phyloP scores from a whole-genome alignment of 1,284 basidiomycete genomes.

The Cutaneotrichosporon cavernicola region DNA sequence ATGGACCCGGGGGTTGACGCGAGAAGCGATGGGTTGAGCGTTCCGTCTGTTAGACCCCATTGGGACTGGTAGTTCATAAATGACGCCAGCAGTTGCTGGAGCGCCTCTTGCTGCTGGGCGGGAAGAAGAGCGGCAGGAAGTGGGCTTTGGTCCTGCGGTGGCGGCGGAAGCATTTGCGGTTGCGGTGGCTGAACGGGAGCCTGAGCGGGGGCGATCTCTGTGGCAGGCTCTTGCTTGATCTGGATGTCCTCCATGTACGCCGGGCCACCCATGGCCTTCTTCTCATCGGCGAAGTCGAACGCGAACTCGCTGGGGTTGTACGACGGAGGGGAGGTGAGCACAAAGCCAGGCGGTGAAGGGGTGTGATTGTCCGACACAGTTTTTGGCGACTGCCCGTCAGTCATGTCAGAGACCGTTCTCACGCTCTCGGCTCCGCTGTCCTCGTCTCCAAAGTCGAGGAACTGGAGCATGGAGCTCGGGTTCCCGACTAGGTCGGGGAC shows the following conservation, averaged over 20 bases:
- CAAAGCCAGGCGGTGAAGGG: slow-evolving; percentile 38
- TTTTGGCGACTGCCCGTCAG: slow-evolving; percentile 40
- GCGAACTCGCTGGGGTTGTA: slow-evolving; percentile 35
- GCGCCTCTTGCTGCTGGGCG: slow-evolving; percentile 42
- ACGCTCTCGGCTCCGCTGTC: slow-evolving; percentile 31
- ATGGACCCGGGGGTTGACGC: slow-evolving; percentile 1
- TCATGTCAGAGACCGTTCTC: slow-evolving; percentile 25
- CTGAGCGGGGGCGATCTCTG: slow-evolving; percentile 29
- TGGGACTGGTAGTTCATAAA: slow-evolving; percentile 41
- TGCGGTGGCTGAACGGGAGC: slow-evolving; percentile 8
- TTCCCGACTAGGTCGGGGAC: slow-evolving; percentile 41
- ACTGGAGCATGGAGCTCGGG: slow-evolving; percentile 42
- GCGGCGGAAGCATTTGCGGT: slow-evolving; percentile 8
- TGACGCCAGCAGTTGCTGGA: slow-evolving; percentile 44
- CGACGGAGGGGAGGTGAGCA: slow-evolving; percentile 22
- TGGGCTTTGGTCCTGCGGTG: slow-evolving; percentile 13
- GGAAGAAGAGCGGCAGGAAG: slow-evolving; percentile 29
- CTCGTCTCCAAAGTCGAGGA: slow-evolving; percentile 48
- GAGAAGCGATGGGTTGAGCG: slow-evolving; percentile 34
- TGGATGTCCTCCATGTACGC: slow-evolving; percentile 22
- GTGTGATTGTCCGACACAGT: slow-evolving; percentile 48
- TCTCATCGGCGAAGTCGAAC: slow-evolving; percentile 35
- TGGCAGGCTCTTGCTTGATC: slow-evolving; percentile 44
- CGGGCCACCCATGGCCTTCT: slow-evolving; percentile 19
- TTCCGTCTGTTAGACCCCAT: slow-evolving; percentile 26